Evolutionary conservation across 768 basidiomycete species (phyloP), one percentile per base, ranked within the genome.

Genomic region (Inosperma sp.): DNA sequence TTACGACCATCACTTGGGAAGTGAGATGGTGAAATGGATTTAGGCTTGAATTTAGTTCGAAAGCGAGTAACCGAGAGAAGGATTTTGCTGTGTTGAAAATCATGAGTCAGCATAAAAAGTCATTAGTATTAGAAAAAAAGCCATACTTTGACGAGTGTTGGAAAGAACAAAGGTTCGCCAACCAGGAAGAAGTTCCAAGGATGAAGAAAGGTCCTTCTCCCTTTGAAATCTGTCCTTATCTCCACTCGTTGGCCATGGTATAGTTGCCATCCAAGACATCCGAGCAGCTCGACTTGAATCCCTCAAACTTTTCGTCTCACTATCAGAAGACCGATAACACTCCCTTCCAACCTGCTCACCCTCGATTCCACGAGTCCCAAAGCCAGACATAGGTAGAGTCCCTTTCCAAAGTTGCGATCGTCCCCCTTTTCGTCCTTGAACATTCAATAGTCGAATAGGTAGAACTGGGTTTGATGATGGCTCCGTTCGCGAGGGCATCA

Each of bases 401-500:
- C 51, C 72, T 78, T 62, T 84, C 83, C 52, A 90, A 73, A 0
- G 83, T 79, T 0, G 84, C 86, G 4, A 93, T 63, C 25, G 79
- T 72, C 4, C 88, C 88, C 33, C 89, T 69, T 7, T 86, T 72
- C 17, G 77, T 78, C 34, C 73, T 77, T 1, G 85, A 88, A 65
- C 89, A 92, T 52, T 88, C 86, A 49, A 90, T 72, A 6, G 69
- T 71, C 2, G 72, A 66, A 48, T 83, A 76, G 12, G 67, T 50
- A n/a, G 72, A 62, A 36, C 69, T 72, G 7, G 70, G 55, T 13
- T 72, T 72, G 6, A 69, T 59, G 17, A 70, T 65, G 2, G 77
- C 82, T 4, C 84, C 84, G 54, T 90, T 86, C 0, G 81, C 84
- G 12, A 75, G 66, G 1, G 87, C 89, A 48, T 93, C 91, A 48